Evolutionary conservation across 305 asterid genomes (phyloP), one percentile per base, ranked within the genome.

Genomic region (Fraxinus albicans): DNA sequence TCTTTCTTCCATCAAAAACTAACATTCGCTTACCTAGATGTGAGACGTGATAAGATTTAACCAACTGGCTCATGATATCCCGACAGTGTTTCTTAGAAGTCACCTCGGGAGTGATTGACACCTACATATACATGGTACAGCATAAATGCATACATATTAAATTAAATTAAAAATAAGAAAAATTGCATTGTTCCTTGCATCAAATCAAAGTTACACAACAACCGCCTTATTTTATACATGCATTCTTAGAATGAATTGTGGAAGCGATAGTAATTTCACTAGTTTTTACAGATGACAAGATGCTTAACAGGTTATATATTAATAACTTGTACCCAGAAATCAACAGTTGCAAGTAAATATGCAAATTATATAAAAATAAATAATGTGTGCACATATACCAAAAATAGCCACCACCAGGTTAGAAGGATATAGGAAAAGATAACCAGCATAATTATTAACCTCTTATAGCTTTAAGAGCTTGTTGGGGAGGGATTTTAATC

Each of bases 1-100:
- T 92, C 40, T 94, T 95, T 4, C 94, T 60, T 0, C 99, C 99
- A 77, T 95, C 99, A 69, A 92, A 95, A 0, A 97, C 99, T 1
- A 95, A 44, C 78, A 0, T 38, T 6, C 85, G 77, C 21, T 73
- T 80, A 0, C 95, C 93, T 85, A 95, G 31, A 77, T 92, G 92
- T 0, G 98, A 90, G 2, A 76, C 79, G 0, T 38, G 38, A 55
- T 67, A 93, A 0, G 72, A 50, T 0, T 12, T 6, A 6, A 87
- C 93, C 0, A 94, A 86, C 73, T 88, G 79, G 0, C 19, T 67
- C 75, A 94, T 86, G 0, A 95, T 92, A 0, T 77, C 83, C 74
- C 97, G 81, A 40, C 92, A 87, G 0, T 89, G 91, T 35, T 83
- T 90, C 85, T 95, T 95, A 0, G 98, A 90, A 0, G 87, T 3